Evolutionary conservation across 2,329 filamentous ascomycete genomes (phyloP), one percentile per base, ranked within the genome.

Genomic region (Mycosphaerella arachidis): DNA sequence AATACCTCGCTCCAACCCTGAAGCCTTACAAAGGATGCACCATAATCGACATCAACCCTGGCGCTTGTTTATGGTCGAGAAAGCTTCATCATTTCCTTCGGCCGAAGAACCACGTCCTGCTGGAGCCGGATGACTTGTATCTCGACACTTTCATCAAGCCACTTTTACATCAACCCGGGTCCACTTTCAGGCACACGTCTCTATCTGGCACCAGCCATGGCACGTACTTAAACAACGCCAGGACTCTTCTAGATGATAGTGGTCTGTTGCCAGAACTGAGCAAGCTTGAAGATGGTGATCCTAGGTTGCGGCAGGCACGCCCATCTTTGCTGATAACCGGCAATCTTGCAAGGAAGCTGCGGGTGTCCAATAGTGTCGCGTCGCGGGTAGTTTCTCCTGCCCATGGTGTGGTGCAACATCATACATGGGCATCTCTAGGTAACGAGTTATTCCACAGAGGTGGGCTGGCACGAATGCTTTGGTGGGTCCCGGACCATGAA

Each of bases 41-140:
- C 68, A 82, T 97, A 48, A 79, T 99, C 68, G 93, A 97, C 71
- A 78, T 96, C 58, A 91, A 92, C 72, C 93, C 93, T 0, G 92
- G 92, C 13, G 78, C 78, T 1, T 91, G 92, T 8, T 56, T 96
- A 2, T 94, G 89, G 85, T 96, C 92, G 35, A 79, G 79, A 30
- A 90, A 88, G 68, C 78, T 97, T 0, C 86, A 96, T 71, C 81
- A 90, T 0, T 77, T 83, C 50, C 79, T 99, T 7, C 77, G 91
- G 68, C 93, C 93, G 4, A 86, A 91, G 59, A 86, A 84, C 5
- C 94, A 99, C 77, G 77, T 97, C 48, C 79, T 99, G 46, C 81
- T 97, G 74, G 92, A 52, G 70, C 86, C 87, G 2, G 83, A 90
- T 35, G 73, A 75, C 2, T 74, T 79, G 0, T 68, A 82, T 3